Evolutionary conservation across 2,329 filamentous ascomycete species (phyloP).

Genomic region (Talaromyces sp.): DNA sequence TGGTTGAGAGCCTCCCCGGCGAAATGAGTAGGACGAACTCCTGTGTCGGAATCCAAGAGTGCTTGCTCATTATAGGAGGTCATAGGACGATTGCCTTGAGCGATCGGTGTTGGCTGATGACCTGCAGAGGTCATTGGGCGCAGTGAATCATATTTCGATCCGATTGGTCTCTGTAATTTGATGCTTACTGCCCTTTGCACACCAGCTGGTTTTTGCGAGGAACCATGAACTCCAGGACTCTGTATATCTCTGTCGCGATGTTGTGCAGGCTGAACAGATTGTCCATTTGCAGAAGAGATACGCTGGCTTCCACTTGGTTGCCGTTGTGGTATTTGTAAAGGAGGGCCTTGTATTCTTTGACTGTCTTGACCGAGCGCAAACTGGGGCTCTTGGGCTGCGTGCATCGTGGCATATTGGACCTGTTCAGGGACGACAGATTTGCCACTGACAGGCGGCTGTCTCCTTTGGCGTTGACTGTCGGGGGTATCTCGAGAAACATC

Average conservation of each 20-base stretch:
- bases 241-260: background rate
- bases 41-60: conserved; percentile 8
- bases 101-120: background rate
- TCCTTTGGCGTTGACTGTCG: conserved; percentile 10
- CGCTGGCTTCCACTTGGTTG: background rate
- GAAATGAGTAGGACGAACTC: conserved; percentile 11
- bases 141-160: background rate
- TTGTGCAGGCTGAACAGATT: background rate
- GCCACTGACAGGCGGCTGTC: conserved; percentile 7
- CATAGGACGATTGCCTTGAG: background rate
- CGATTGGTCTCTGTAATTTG: background rate
- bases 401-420: conserved; percentile 20
- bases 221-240: background rate
- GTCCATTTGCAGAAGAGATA: background rate
- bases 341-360: conserved; percentile 20
- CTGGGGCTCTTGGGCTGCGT: conserved; percentile 19
- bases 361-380: conserved; percentile 18
- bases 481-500: conserved; percentile 11
- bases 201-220: background rate
- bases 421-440: conserved; percentile 5
- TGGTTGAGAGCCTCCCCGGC: conserved; percentile 9
- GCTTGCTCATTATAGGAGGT: conserved; percentile 4
- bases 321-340: conserved; percentile 3
- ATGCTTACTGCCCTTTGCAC: conserved; percentile 8
- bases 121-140: conserved; percentile 5